These are phyloP conservation scores for Panellus pusillus DNA, from an alignment of 768 basidiomycete genomes.

Conservation along the genomic window DNA sequence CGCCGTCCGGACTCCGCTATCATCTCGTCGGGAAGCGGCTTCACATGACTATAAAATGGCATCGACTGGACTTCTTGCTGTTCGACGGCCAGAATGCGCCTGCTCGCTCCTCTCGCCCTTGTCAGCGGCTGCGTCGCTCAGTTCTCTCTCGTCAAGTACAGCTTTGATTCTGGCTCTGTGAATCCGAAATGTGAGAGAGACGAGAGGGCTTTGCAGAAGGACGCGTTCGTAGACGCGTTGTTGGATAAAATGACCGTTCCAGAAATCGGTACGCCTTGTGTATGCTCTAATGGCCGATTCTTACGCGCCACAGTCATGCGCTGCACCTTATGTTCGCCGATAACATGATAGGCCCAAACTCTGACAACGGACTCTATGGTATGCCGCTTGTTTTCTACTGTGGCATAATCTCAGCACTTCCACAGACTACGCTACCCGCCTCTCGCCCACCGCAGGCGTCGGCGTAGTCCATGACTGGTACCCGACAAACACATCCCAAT, in stretches of 20 bases:
- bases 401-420: not conserved
- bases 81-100: not conserved
- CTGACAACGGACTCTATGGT: slow-evolving; percentile 21
- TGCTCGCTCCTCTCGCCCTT: slow-evolving; percentile 7
- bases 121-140: slow-evolving; percentile 7
- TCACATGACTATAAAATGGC: too few relatives aligned
- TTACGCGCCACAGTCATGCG: slow-evolving; percentile 8
- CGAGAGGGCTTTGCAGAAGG: slow-evolving; percentile 9
- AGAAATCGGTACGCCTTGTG: slow-evolving; percentile 10
- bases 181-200: slow-evolving; percentile 11
- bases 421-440: slow-evolving; percentile 12
- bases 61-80: too few relatives aligned
- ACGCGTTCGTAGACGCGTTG: slow-evolving; percentile 18
- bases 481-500: slow-evolving; percentile 21
- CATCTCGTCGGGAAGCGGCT: too few relatives aligned
- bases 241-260: slow-evolving; percentile 20
- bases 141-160: slow-evolving; percentile 13
- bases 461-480: slow-evolving; percentile 23
- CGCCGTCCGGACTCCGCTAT: too few relatives aligned
- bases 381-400: not conserved
- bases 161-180: slow-evolving; percentile 12
- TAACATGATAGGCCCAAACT: slow-evolving; percentile 18
- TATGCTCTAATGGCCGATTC: not conserved
- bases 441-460: slow-evolving; percentile 11
- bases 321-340: slow-evolving; percentile 23